A percentile compares a stretch with the other conserved stretches of the same genome.
Conservation (phyloP, 495 filamentous ascomycete species). For the Friedmanniomyces simplex region DNA sequence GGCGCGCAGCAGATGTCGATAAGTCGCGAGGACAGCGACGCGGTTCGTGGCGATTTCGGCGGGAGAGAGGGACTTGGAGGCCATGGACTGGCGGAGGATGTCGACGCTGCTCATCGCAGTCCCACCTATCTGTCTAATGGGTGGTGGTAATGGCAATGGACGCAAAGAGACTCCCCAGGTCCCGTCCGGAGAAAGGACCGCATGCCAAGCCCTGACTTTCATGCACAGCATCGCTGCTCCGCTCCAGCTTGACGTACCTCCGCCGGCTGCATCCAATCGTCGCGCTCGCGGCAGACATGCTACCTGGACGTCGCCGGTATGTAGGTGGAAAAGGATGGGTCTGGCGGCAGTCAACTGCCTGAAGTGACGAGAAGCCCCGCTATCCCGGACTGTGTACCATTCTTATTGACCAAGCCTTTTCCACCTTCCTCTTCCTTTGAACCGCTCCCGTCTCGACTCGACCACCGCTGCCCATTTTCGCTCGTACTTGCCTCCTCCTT, state of each 20-base stretch:
- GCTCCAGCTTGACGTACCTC: neutral
- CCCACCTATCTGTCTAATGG: too few relatives aligned
- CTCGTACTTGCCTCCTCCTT: neutral
- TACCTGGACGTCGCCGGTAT: neutral
- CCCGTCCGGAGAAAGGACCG: too few relatives aligned
- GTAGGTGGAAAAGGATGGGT: neutral
- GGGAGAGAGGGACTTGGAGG: constrained; percentile 3
- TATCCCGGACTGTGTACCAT: neutral
- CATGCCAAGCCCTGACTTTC: neutral
- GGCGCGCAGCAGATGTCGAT: constrained; percentile 73
- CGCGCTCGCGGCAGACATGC: neutral
- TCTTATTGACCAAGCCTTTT: neutral
- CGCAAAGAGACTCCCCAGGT: too few relatives aligned
- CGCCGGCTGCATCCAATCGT: neutral
- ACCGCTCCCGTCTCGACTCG: neutral
- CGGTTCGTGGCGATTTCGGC: constrained; percentile 7
- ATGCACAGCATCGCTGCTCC: neutral
- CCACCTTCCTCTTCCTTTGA: neutral
- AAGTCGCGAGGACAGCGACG: constrained; percentile 47
- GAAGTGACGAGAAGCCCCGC: neutral
- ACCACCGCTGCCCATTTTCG: neutral
- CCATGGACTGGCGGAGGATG: neutral
- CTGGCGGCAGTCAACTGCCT: neutral
- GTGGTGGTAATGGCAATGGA: too few relatives aligned
- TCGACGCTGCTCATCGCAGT: neutral